phyloP scores from a whole-genome alignment of 2,329 filamentous ascomycete genomes.

The Phoma herbarum region DNA sequence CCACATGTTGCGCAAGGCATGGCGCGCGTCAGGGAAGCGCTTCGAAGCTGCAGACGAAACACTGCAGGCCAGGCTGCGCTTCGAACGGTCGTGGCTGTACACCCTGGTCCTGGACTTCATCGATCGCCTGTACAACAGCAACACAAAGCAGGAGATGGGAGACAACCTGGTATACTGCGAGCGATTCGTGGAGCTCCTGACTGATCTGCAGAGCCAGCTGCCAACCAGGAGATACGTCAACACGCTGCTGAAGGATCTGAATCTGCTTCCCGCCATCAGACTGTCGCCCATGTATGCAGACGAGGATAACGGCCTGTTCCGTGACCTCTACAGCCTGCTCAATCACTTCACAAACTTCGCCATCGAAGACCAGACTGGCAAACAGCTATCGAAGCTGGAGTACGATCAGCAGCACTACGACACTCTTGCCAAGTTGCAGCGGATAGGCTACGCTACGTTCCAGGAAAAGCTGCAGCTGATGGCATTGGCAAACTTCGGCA shows the following conservation, averaged over 20 bases:
- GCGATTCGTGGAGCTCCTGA: slow-evolving; percentile 88
- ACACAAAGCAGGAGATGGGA: slow-evolving; percentile 52
- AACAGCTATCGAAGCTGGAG: slow-evolving; percentile 74
- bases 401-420: slow-evolving; percentile 83
- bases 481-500: slow-evolving; percentile 89
- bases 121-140: slow-evolving; percentile 69
- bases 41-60: slow-evolving; percentile 86
- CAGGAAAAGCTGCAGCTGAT: slow-evolving; percentile 91
- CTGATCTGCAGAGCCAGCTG: slow-evolving; percentile 90
- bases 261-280: slow-evolving; percentile 78
- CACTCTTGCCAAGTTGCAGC: slow-evolving; percentile 79
- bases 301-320: slow-evolving; percentile 77
- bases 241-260: slow-evolving; percentile 83
- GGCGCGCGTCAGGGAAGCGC: slow-evolving; percentile 85
- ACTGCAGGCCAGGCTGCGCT: slow-evolving; percentile 80
- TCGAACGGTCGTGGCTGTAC: slow-evolving; percentile 94
- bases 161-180: slow-evolving; percentile 84
- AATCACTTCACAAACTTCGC: slow-evolving; percentile 88
- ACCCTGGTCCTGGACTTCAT: slow-evolving; percentile 85
- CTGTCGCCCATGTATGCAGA: slow-evolving; percentile 81
- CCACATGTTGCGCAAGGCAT: slow-evolving; percentile 83
- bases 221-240: slow-evolving; percentile 95
- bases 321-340: slow-evolving; percentile 82
- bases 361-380: slow-evolving; percentile 88
- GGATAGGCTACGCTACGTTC: slow-evolving; percentile 78